Conservation (phyloP, 352 stramenopile species). For the Globisporangium viniferum region DNA sequence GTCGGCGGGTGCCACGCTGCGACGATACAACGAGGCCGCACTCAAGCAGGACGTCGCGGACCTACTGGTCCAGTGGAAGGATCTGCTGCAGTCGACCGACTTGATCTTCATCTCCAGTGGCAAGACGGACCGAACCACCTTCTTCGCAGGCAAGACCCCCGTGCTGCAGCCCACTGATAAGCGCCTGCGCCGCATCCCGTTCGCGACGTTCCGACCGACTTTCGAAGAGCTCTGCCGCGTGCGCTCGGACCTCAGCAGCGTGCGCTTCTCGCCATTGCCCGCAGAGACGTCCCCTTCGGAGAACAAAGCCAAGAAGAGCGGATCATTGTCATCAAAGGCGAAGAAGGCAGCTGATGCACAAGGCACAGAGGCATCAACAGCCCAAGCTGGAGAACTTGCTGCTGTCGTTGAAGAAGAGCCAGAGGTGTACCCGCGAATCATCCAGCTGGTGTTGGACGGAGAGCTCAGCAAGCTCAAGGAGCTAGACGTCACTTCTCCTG, state of each 20-base stretch:
- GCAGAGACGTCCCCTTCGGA: slow-evolving; percentile 15
- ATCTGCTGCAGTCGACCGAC: slow-evolving; percentile 41
- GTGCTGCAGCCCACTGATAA: slow-evolving; percentile 57
- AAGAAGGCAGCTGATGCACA: slow-evolving; percentile 21
- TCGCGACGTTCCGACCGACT: slow-evolving; percentile 82
- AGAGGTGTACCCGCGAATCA: slow-evolving; percentile 26
- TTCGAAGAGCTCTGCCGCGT: slow-evolving; percentile 85
- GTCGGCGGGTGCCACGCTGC: slow-evolving; percentile 89
- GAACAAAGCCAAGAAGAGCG: slow-evolving; percentile 17
- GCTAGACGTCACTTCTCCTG: slow-evolving; percentile 25
- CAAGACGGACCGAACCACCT: slow-evolving; percentile 69
- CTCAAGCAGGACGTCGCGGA: slow-evolving; percentile 88
- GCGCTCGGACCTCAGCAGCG: slow-evolving; percentile 61
- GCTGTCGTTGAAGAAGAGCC: slow-evolving; percentile 11
- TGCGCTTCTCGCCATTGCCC: slow-evolving; percentile 58
- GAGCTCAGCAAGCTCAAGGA: slow-evolving; percentile 36
- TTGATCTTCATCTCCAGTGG: slow-evolving; percentile 73
- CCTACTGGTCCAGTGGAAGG: slow-evolving; percentile 82
- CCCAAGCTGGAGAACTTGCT: slow-evolving; percentile 7
- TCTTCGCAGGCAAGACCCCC: slow-evolving; percentile 74
- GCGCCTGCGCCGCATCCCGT: slow-evolving; percentile 74
- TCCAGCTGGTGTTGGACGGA: slow-evolving; percentile 37
- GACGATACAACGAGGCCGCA: slow-evolving; percentile 89
- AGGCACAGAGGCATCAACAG: slow-evolving; percentile 26
- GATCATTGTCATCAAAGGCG: slow-evolving; percentile 19